Evolutionary conservation across 2,329 filamentous ascomycete species (phyloP).

Genomic region (Colletotrichum echinochloae): DNA sequence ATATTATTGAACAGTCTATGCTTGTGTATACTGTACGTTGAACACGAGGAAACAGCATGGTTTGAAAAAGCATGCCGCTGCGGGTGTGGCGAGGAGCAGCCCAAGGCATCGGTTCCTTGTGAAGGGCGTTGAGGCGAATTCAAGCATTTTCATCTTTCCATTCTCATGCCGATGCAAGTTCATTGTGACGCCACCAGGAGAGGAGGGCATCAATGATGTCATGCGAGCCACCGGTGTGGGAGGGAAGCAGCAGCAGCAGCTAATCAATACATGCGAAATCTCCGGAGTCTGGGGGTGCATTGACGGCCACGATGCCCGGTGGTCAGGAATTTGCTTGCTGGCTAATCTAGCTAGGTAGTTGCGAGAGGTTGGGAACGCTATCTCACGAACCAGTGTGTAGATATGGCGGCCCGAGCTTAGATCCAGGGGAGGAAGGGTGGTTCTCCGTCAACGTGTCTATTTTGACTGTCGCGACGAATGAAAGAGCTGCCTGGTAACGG

Average conservation of each 20-base stretch:
- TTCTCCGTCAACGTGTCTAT: neutral
- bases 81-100: conserved; percentile 5
- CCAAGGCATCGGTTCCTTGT: conserved; percentile 4
- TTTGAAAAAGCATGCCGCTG: conserved; percentile 11
- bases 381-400: neutral
- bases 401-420: conserved; percentile 3
- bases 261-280: neutral
- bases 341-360: neutral
- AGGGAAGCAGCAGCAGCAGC: neutral
- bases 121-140: conserved; percentile 17
- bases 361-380: neutral
- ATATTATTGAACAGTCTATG: conserved; percentile 42
- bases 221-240: neutral
- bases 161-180: neutral
- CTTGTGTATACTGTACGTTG: conserved; percentile 40
- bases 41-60: conserved; percentile 29
- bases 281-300: conserved; percentile 12
- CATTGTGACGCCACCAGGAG: neutral
- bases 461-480: neutral
- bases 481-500: neutral
- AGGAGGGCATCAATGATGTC: neutral
- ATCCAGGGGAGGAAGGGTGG: no score
- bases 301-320: neutral
- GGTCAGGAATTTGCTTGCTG: neutral
- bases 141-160: conserved; percentile 13